Conservation (phyloP, 352 stramenopile genomes). For the Phytophthora podocarpi region DNA sequence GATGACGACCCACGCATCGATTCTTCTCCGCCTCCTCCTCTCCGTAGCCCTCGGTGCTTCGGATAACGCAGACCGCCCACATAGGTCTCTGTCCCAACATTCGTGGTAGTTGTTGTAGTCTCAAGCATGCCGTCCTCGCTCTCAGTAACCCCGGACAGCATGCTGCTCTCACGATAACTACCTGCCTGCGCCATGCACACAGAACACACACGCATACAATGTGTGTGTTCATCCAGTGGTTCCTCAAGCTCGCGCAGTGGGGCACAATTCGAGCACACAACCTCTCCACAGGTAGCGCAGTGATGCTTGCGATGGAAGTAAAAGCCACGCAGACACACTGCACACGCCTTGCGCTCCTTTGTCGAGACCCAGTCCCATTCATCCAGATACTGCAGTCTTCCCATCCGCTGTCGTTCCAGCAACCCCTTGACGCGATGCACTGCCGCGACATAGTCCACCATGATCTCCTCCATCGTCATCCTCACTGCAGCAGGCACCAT, state of each 20-base stretch:
- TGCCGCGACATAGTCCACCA: constrained; percentile 66
- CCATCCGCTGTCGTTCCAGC: constrained; percentile 79
- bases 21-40: constrained; percentile 23
- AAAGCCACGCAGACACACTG: constrained; percentile 78
- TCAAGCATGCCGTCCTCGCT: constrained; percentile 34
- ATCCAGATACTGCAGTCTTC: constrained; percentile 73
- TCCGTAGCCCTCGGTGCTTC: constrained; percentile 29
- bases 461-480: constrained; percentile 62
- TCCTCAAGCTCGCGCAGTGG: constrained; percentile 77
- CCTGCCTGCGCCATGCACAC: constrained; percentile 63
- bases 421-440: constrained; percentile 63
- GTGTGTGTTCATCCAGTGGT: constrained; percentile 54
- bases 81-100: constrained; percentile 58
- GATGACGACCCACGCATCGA: constrained; percentile 13
- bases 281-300: constrained; percentile 76
- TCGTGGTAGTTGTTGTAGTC: constrained; percentile 42
- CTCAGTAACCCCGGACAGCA: constrained; percentile 26
- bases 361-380: constrained; percentile 80
- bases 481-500: constrained; percentile 34
- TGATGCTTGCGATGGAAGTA: constrained; percentile 84
- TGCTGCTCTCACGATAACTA: constrained; percentile 29
- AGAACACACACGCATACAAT: constrained; percentile 70
- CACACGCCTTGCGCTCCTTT: constrained; percentile 77
- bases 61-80: constrained; percentile 40
- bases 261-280: constrained; percentile 76